Evolutionary conservation across 1,284 basidiomycete species (phyloP).

Genomic region (Moesziomyces sp.): DNA sequence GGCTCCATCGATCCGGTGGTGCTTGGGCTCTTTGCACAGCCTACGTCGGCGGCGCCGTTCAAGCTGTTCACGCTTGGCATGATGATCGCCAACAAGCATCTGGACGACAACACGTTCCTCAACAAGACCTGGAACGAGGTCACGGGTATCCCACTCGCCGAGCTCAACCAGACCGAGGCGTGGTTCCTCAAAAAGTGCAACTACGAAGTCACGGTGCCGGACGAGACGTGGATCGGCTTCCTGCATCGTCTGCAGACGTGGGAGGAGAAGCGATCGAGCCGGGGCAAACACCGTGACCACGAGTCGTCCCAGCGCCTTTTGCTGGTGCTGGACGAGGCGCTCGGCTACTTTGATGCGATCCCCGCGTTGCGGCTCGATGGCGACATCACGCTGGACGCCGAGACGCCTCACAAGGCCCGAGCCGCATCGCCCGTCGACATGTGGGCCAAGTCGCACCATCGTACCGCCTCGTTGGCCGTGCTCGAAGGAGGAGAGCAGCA

Average conservation of each 20-base stretch:
- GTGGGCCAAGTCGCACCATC: constrained; percentile 35
- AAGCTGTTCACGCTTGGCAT: constrained; percentile 64
- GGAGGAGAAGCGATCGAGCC: constrained; percentile 46
- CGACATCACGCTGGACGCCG: constrained; percentile 1
- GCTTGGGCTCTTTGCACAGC: constrained; percentile 62
- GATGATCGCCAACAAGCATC: constrained; percentile 68
- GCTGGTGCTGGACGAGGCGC: constrained; percentile 52
- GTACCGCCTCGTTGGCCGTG: constrained; percentile 22
- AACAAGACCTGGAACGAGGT: constrained; percentile 68
- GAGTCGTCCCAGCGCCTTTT: constrained; percentile 49
- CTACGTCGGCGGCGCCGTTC: constrained; percentile 61
- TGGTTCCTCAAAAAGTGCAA: constrained; percentile 62
- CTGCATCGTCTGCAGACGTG: constrained; percentile 49
- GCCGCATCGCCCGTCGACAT: constrained; percentile 25
- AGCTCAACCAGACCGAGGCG: constrained; percentile 65
- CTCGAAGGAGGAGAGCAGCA: constrained; percentile 37
- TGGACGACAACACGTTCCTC: constrained; percentile 67
- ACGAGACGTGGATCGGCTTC: constrained; percentile 61
- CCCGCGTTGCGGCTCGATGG: constrained; percentile 37
- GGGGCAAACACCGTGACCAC: constrained; percentile 37
- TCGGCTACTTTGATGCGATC: constrained; percentile 45
- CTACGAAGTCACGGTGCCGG: constrained; percentile 61
- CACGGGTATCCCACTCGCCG: constrained; percentile 64
- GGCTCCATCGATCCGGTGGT: constrained; percentile 51
- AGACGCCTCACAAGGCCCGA: constrained; percentile 1